Evolutionary conservation across 441 rosid species (phyloP), one percentile per base, ranked within the genome.

Genomic region (Syzygium malaccense): DNA sequence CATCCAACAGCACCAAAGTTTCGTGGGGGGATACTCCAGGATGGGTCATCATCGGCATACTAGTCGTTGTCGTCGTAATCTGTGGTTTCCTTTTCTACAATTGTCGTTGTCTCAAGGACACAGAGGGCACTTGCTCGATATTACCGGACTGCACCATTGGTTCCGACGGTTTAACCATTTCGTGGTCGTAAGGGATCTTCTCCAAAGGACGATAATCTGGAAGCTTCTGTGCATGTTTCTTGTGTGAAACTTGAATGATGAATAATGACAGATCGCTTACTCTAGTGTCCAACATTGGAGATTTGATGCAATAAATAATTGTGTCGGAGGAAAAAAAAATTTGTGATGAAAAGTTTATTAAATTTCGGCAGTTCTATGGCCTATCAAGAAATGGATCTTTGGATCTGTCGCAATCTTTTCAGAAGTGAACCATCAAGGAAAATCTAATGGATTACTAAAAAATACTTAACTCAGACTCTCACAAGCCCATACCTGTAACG

Each of bases 21-120:
- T n/a, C 68, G 19, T 62, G 68, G 68, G n/a, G 19, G 2, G 9
- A n/a, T 62, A n/a, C 56, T 1, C 88, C 88, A 23, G 48, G 56
- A 87, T 87, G 68, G 68, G 68, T 26, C 48, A 87, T 87, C 53
- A n/a, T 75, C 4, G 86, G 68, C 13, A 37, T 84, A 4, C 68
- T 87, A 23, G 51, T 75, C 80, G 84, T 79, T 6, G 45, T 20
- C 48, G 8, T 86, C 55, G 17, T 86, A 25, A 23, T 64, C 57
- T 51, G 56, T 7, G 62, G 60, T 51, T 64, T 86, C 68, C 37
- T 87, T 32, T 75, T n/a, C 37, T 30, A 33, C 85, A 68, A 55
- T 55, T 11, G 53, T 25, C 17, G 49, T 55, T n/a, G 85, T 33
- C 11, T 25, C 2, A 14, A 55, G 66, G 78, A 14, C 66, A 60